Conservation (phyloP, 306 rosid species). For the Rubus parviflorus region DNA sequence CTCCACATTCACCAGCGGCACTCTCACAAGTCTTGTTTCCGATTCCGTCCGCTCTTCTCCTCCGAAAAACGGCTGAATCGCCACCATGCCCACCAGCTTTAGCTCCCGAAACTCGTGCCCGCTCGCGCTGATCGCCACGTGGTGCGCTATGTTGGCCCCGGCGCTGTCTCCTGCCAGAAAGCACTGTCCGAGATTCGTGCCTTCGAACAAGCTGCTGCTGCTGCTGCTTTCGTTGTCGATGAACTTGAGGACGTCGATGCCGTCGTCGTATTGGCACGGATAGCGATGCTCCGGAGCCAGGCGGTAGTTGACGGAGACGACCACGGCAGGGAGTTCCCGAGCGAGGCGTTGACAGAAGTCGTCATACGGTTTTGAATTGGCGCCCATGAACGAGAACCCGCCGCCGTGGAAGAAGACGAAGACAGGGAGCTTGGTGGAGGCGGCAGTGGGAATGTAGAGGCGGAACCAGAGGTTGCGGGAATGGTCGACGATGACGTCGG, state of each 20-base stretch:
- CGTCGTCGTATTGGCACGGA: constrained; percentile 36
- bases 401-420: constrained; percentile 34
- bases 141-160: constrained; percentile 41
- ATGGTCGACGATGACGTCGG: constrained; percentile 48
- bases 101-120: constrained; percentile 3
- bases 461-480: constrained; percentile 51
- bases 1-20: background rate
- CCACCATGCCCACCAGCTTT: constrained; percentile 10
- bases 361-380: constrained; percentile 19
- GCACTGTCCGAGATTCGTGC: constrained; percentile 15
- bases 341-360: constrained; percentile 17
- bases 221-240: background rate
- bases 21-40: constrained; percentile 6
- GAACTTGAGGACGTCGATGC: constrained; percentile 32
- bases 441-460: constrained; percentile 31
- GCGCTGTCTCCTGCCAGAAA: constrained; percentile 40
- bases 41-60: constrained; percentile 37
- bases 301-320: constrained; percentile 36
- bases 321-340: constrained; percentile 16
- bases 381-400: constrained; percentile 13
- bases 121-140: constrained; percentile 23
- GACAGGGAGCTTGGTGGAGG: constrained; percentile 6
- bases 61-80: constrained; percentile 41
- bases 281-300: constrained; percentile 29
- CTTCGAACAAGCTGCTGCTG: background rate